A percentile compares a stretch with the other conserved stretches of the same genome.
Conservation (phyloP, 2,329 filamentous ascomycete species). For the Colletotrichum cordylinicola region DNA sequence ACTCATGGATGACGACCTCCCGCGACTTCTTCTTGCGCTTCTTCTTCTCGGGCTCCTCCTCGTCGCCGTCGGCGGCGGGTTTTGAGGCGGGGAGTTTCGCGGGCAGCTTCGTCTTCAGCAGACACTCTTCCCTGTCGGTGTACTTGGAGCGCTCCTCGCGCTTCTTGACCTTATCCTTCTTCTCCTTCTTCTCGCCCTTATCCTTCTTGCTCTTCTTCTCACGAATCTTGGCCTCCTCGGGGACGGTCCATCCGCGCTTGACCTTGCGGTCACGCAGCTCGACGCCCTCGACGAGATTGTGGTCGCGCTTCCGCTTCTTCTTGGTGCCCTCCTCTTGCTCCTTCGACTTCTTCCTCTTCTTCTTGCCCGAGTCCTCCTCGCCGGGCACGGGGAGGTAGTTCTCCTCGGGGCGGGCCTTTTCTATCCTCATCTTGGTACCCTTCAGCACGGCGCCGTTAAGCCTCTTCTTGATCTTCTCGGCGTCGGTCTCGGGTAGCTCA, state of each 20-base stretch:
- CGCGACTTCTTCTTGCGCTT: conserved; percentile 67
- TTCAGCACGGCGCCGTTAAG: conserved; percentile 86
- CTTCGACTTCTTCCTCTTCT: conserved; percentile 47
- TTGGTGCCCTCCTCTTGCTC: conserved; percentile 27
- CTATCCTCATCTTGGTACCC: conserved; percentile 83
- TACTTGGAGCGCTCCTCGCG: conserved; percentile 75
- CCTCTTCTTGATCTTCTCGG: conserved; percentile 90
- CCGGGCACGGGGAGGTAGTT: conserved; percentile 43
- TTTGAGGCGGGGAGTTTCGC: conserved; percentile 39
- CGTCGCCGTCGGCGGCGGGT: conserved; percentile 43
- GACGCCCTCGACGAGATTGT: conserved; percentile 66
- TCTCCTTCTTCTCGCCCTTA: conserved; percentile 48
- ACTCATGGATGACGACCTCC: conserved; percentile 83
- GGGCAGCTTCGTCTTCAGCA: conserved; percentile 82
- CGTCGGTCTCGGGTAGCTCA: conserved; percentile 80
- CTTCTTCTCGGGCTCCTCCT: conserved; percentile 46
- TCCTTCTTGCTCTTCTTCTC: conserved; percentile 51
- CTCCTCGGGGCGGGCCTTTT: conserved; percentile 75
- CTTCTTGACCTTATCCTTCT: conserved; percentile 62
- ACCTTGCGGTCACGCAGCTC: conserved; percentile 78
- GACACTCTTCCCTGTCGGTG: conserved; percentile 78
- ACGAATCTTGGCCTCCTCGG: conserved; percentile 54
- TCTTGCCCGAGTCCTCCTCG: conserved; percentile 38
- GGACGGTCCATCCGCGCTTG: conserved; percentile 88
- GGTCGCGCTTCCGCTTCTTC: conserved; percentile 61